A percentile compares a stretch with the other conserved stretches of the same genome.
Conservation (phyloP, 116 monocot genomes). For the Trichopus zeylanicus region DNA sequence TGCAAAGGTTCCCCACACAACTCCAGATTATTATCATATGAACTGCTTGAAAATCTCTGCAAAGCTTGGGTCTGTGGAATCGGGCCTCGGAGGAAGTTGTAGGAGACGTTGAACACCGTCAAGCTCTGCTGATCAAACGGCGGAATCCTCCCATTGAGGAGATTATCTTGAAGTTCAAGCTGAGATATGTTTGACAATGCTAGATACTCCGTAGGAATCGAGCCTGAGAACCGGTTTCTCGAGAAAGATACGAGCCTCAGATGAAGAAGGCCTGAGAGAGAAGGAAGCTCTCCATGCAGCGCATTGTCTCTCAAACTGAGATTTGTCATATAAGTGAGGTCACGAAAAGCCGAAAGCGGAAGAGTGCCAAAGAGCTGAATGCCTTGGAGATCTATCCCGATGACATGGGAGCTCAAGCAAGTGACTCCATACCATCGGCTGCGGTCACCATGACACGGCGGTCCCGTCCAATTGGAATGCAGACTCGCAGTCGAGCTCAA, state of each 20-base stretch:
- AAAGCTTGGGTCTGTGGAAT: conserved; percentile 27
- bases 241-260: conserved; percentile 30
- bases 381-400: conserved; percentile 26
- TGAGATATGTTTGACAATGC: conserved; percentile 11
- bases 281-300: conserved; percentile 38
- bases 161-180: conserved; percentile 48
- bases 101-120: conserved; percentile 34
- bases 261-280: conserved; percentile 13
- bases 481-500: conserved; percentile 26
- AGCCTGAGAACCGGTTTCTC: conserved; percentile 39
- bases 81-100: conserved; percentile 40
- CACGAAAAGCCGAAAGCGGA: conserved; percentile 5
- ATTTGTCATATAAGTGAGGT: conserved; percentile 15
- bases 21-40: conserved; percentile 33
- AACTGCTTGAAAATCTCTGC: conserved; percentile 23
- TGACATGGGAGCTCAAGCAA: conserved; percentile 31
- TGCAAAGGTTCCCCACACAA: conserved; percentile 36
- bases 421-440: conserved; percentile 51
- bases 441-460: conserved; percentile 26
- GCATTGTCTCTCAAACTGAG: conserved; percentile 35
- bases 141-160: conserved; percentile 37
- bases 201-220: conserved; percentile 25
- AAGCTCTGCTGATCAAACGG: conserved; percentile 30
- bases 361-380: conserved; percentile 44
- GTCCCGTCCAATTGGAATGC: conserved; percentile 61